Evolutionary conservation across 805 yeast genomes (phyloP).

Genomic region (Metschnikowia matae): DNA sequence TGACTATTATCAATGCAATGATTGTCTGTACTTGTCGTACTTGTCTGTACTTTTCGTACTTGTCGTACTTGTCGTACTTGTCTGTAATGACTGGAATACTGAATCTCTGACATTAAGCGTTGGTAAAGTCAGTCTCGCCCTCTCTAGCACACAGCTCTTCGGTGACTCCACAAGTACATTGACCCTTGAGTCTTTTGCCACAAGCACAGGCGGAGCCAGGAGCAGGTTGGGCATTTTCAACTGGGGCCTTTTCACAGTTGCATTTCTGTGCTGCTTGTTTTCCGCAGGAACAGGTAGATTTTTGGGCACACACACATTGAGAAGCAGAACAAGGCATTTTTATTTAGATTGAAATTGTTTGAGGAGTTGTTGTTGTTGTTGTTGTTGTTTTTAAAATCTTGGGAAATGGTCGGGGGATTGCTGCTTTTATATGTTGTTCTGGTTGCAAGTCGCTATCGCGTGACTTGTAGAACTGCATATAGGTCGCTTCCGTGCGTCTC

Average conservation of each 20-base stretch:
- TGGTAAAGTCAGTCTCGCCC: conserved; percentile 57
- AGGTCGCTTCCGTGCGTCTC: too few relatives aligned
- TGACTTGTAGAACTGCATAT: background rate
- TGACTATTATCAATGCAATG: too few relatives aligned
- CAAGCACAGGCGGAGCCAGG: conserved; percentile 51
- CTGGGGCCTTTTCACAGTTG: conserved; percentile 48
- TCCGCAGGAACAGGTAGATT: conserved; percentile 63
- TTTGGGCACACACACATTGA: conserved; percentile 55
- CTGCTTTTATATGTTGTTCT: background rate
- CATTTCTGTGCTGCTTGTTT: conserved; percentile 56
- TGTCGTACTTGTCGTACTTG: too few relatives aligned
- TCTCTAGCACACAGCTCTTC: conserved; percentile 42
- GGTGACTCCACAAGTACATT: conserved; percentile 54
- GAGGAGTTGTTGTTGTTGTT: too few relatives aligned
- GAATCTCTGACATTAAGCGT: background rate
- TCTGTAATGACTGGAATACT: too few relatives aligned
- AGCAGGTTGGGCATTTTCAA: conserved; percentile 47
- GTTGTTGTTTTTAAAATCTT: background rate
- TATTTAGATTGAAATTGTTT: too few relatives aligned
- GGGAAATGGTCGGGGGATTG: background rate
- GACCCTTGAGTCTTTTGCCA: conserved; percentile 50
- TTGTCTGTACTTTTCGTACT: too few relatives aligned
- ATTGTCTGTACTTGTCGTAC: too few relatives aligned
- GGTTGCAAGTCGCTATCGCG: background rate
- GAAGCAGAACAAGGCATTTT: conserved; percentile 30